Base-by-base conservation (phyloP, 2,329 filamentous ascomycete genomes). In the Apiospora phragmitis region DNA sequence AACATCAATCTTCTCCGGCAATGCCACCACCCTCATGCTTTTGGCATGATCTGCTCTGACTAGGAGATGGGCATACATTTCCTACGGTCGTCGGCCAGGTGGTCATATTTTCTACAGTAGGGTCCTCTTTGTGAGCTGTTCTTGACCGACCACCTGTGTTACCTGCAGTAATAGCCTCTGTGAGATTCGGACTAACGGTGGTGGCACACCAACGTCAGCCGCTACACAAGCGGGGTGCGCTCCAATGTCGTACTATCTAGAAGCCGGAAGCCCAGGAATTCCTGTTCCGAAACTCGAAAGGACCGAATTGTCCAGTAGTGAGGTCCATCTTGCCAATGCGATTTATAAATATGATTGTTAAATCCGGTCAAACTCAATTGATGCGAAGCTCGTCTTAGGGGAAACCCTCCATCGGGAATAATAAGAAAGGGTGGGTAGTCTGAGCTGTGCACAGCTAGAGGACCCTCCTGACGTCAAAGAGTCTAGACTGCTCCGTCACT, bases 361-460 rank as follows among this genome's bases (percentile, higher is more conserved):
- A 35, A 35, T 59, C 8, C 51, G 29, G 14, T 12, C 51, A 16
- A 16, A 8, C 26, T 55, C 26, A 32, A 32, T 26, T 29, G 29
- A 8, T 21, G 51, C 51, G 18, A 32, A 21, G 16, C 29, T 21
- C 16, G 29, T 35, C 8, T 4, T 2, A 26, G 51, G 29, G 26
- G 14, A 62, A 35, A 14, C 11, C 32, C 18, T 18, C 55, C 55
- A 38, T 24, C 32, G 14, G 7, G 51, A 59, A 21, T 59, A 35
- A 59, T 59, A 59, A 62, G 55, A 62, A 62, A 62, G 55, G 29
- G 55, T 62, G 55, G 55, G 55, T 32, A 62, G 5, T 59, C 51
- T 59, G 51, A 59, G 35, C 51, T 59, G 51, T 59, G 51, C 51
- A 32, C 51, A 21, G 16, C 21, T 24, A 62, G 32, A 16, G 55